Evolutionary conservation across 2,329 filamentous ascomycete genomes (phyloP), one percentile per base, ranked within the genome.

Genomic region (Paecilomyces dactylethromorphus): DNA sequence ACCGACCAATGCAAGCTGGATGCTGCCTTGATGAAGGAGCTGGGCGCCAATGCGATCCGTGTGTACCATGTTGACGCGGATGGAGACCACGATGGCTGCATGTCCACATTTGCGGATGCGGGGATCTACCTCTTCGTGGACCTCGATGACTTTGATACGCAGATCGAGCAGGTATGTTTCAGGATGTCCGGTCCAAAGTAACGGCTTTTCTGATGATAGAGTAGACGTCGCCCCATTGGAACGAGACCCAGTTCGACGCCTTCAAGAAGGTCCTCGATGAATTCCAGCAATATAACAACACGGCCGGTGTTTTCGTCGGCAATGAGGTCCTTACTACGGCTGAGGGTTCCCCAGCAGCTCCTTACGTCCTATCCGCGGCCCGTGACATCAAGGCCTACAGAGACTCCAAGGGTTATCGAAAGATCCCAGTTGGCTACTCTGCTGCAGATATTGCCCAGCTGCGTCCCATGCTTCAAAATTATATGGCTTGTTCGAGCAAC

Each of bases 71-170:
- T 96, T 61, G 87, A 95, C 67, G 78, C 89, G 1, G 72, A 76
- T 2, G 84, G 78, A 32, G 79, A 93, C 71, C 92, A 96, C 74
- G 81, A 84, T 59, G 87, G 82, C 21, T 96, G 91, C 78, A 95
- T 96, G 90, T 81, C 81, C 57, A 87, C 86, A 1, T 90, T 96
- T 71, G 86, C 84, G 12, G 85, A 91, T 66, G 88, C 86, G 50
- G 90, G 90, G 59, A 93, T 96, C 71, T 95, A 96, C 71, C 76
- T 91, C 57, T 87, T 93, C 71, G 82, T 95, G 55, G 92, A 96
- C 73, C 81, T 96, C 60, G 92, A 79, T 64, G 78, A 75, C 59
- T 80, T 79, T 64, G 70, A 71, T 45, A 79, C 77, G 10, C 71
- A 76, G 59, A 78, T 79, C 59, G 67, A 72, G 45, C 71, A 74